Evolutionary conservation across 257 asterid genomes (phyloP).

Genomic region (Craterostigma plantagineum): DNA sequence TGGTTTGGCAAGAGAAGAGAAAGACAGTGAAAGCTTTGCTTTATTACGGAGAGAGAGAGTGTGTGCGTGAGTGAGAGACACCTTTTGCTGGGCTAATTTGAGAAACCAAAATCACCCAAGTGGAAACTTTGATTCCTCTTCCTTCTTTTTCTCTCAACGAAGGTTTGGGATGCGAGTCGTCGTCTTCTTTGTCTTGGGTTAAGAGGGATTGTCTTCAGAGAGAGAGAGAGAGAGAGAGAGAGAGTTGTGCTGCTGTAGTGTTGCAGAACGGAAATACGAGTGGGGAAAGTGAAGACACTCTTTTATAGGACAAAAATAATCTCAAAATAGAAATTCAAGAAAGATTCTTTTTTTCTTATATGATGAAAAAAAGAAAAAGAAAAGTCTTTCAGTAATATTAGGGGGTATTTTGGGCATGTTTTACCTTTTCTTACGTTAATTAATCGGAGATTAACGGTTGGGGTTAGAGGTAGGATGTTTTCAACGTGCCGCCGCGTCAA

Average conservation of each 20-base stretch:
- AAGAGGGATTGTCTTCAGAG: too few relatives aligned
- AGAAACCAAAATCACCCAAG: slow-evolving; percentile 18
- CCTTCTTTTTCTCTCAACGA: background rate
- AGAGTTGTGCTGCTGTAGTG: slow-evolving; percentile 5
- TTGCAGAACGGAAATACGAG: slow-evolving; percentile 29
- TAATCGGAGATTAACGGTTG: slow-evolving; percentile 11
- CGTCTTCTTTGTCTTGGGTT: too few relatives aligned
- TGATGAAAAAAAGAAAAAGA: background rate
- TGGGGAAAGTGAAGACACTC: slow-evolving; percentile 17
- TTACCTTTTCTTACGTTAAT: slow-evolving; percentile 2
- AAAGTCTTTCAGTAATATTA: background rate
- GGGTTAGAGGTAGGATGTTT: slow-evolving; percentile 11
- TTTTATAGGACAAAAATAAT: slow-evolving; percentile 27
- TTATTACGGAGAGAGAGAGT: too few relatives aligned
- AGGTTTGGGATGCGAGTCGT: slow-evolving; percentile 1
- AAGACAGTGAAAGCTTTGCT: too few relatives aligned
- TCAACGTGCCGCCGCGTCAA: slow-evolving; percentile 56
- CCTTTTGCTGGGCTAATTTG: slow-evolving; percentile 10
- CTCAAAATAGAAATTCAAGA: too few relatives aligned
- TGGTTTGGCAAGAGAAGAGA: too few relatives aligned
- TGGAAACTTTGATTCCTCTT: slow-evolving; percentile 22
- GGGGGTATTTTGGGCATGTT: too few relatives aligned
- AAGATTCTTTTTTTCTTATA: too few relatives aligned
- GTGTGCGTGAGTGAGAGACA: background rate
- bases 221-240: too few relatives aligned